Base-by-base conservation (phyloP, 805 yeast species). In the Cyberlindnera lachancei region DNA sequence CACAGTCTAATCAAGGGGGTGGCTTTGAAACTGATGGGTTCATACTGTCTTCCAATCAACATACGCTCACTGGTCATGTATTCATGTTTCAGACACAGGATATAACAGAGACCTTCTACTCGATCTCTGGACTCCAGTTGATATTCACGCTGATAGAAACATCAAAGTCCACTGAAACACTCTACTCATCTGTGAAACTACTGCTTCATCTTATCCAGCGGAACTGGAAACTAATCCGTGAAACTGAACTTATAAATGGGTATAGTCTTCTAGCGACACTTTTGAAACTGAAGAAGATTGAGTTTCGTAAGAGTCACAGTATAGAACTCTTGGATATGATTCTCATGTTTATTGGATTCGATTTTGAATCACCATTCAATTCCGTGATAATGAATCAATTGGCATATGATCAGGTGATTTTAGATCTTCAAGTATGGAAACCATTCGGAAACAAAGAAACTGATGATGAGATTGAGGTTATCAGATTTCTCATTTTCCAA, bases 341-440 rank as follows among this genome's bases (percentile, higher is more conserved):
- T 15, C 48, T 79, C 7, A 58, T 51, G 5, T 70, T 64, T 48
- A 63, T 70, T 27, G 94, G 92, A 0, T 77, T 73, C 52, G 63
- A 75, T 41, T 61, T 59, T 22, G 36, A 46, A 2, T 58, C 69
- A 22, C 74, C 81, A 0, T 55, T 59, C 21, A 73, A 74, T 7
- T 77, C 90, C 0, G 50, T 78, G 3, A 60, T 85, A 2, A 56
- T 61, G 7, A 76, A 81, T 42, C 63, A 70, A 1, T 37, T 56
- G 3, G 80, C 79, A 0, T 86, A 79, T 47, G 64, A 72, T 22
- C 55, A 63, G 2, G 50, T 85, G 27, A 63, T 82, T 23, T 63
- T 76, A 14, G 87, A 84, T 39, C 66, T 80, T 39, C 80, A 75
- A 34, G 58, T 73, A 15, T 79, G 84, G 73, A 62, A 63, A 34